A percentile compares a stretch with the other conserved stretches of the same genome.
phyloP scores from a whole-genome alignment of 768 basidiomycete genomes.

The Tricholoma terreum region DNA sequence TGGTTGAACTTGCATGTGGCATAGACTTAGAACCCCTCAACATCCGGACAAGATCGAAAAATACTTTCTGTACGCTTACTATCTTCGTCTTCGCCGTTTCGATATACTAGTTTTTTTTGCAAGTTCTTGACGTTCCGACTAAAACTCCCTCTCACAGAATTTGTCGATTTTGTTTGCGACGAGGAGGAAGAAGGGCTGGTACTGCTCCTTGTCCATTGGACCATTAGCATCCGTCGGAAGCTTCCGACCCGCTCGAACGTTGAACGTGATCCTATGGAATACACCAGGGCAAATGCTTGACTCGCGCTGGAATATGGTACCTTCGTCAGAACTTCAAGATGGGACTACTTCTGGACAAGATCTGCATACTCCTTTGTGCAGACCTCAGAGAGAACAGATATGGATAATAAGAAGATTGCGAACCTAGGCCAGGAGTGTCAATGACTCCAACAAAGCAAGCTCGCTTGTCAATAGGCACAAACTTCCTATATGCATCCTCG shows the following conservation, averaged over 20 bases:
- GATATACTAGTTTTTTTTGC: constrained; percentile 1
- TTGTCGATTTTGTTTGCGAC: constrained; percentile 6
- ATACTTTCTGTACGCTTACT: constrained; percentile 3
- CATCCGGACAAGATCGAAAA: constrained; percentile 3
- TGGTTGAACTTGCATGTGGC: too few species aligned
- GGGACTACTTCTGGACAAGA: neutral
- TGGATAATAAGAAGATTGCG: neutral
- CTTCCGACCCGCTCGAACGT: constrained; percentile 3
- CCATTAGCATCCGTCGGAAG: neutral
- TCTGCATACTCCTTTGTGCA: neutral
- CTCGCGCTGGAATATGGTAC: neutral
- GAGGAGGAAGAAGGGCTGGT: constrained; percentile 1
- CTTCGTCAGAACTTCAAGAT: neutral
- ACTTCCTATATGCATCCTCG: neutral
- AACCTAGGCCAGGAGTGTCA: constrained; percentile 1
- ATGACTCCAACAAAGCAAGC: neutral
- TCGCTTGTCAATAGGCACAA: neutral
- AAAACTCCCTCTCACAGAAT: neutral
- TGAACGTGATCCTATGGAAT: constrained; percentile 2
- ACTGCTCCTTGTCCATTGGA: neutral
- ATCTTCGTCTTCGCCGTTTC: constrained; percentile 5
- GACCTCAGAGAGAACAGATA: neutral
- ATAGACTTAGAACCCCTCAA: neutral
- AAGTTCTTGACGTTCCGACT: constrained; percentile 1
- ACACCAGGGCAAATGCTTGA: constrained; percentile 5